phyloP scores from a whole-genome alignment of 2,329 filamentous ascomycete genomes.

The Penicillium occitanis region DNA sequence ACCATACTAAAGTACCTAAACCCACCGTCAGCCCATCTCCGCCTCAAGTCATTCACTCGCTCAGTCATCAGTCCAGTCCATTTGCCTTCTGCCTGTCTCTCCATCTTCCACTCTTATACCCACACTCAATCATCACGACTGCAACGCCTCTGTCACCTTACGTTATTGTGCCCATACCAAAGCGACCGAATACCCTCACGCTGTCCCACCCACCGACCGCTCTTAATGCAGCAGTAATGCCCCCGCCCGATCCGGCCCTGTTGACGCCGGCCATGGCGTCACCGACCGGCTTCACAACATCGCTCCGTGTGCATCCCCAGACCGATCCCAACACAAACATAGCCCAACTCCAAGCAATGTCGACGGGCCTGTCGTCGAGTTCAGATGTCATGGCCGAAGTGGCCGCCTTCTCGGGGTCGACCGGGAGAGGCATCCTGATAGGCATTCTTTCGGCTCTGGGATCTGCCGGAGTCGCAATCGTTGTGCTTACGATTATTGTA shows the following conservation, averaged over 20 bases:
- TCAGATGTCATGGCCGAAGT: slow-evolving; percentile 16
- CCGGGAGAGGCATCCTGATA: slow-evolving; percentile 81
- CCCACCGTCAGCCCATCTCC: background rate
- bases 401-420: slow-evolving; percentile 50
- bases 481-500: slow-evolving; percentile 80
- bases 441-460: slow-evolving; percentile 92
- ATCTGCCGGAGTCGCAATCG: slow-evolving; percentile 78
- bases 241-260: slow-evolving; percentile 21
- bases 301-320: background rate
- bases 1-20: background rate
- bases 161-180: background rate
- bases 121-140: background rate
- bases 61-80: background rate
- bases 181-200: background rate
- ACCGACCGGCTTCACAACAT: slow-evolving; percentile 21
- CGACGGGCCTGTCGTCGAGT: background rate
- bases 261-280: slow-evolving; percentile 22
- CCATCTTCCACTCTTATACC: background rate
- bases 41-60: background rate
- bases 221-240: slow-evolving; percentile 22
- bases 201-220: background rate
- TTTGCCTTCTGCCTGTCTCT: slow-evolving; percentile 15
- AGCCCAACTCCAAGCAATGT: background rate
- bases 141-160: background rate
- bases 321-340: background rate